Evolutionary conservation across 2,329 filamentous ascomycete genomes (phyloP), one percentile per base, ranked within the genome.

Genomic region (Emmonsiellopsis sp.): DNA sequence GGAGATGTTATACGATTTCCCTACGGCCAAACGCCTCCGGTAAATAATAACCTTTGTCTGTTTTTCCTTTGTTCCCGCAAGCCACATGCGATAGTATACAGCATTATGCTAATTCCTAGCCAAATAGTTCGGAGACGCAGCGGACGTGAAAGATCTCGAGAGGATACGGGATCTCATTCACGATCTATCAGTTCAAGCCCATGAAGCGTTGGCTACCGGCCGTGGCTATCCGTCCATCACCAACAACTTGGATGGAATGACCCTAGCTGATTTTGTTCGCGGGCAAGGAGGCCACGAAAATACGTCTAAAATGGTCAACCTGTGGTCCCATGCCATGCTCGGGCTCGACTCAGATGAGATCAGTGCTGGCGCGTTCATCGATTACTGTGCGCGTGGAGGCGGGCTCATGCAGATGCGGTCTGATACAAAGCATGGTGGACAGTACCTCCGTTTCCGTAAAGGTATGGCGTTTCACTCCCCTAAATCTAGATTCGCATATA

Each of bases 251-350:
- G 70, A 73, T 52, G 52, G 60, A 2, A 51, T 71, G 2, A 64
- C 62, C 2, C 50, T 73, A 5, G 68, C 71, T 13, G 61, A 70
- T 43, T 71, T 70, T 40, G 62, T 70, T 5, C 63, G 64, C 0
- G 63, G 65, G 6, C 63, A 70, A 2, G 67, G 66, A 0, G 68
- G 64, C 0, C 38, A 58, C 0, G 60, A 63, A 1, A 70, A 64
- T 51, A 67, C 67, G 0, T 40, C 62, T 0, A 49, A 61, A 20
- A 72, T 70, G 65, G 58, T 69, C 15, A 72, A 70, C 10, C 52
- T 71, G 1, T 73, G 69, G 70, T 62, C 63, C 1, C 57, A 63
- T 6, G 69, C 66, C 2, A 72, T 73, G 69, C 66, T 70, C 8
- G 70, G 70, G 0, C 32, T 71, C 0, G 68, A 73, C 53, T 67